These are phyloP conservation scores for Fusarium luffae DNA, from an alignment of 2,329 filamentous ascomycete genomes.

Conservation along the genomic window DNA sequence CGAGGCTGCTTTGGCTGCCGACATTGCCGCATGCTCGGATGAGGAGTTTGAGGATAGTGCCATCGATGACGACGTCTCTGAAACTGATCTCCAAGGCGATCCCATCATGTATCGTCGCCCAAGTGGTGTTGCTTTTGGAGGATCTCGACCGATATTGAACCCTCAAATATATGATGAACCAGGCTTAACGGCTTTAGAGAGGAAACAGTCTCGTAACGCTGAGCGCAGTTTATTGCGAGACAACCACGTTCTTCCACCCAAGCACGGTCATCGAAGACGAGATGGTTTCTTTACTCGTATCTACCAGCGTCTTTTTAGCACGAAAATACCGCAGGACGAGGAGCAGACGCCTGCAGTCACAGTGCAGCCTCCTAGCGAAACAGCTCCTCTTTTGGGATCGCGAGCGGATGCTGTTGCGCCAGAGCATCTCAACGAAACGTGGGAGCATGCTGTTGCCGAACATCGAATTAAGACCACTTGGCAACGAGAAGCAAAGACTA, in stretches of 20 bases:
- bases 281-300: conserved; percentile 53
- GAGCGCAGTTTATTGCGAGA: conserved; percentile 72
- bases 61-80: conserved; percentile 47
- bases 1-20: conserved; percentile 72
- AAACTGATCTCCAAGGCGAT: conserved; percentile 54
- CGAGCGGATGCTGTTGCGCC: conserved; percentile 56
- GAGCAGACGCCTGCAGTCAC: conserved; percentile 53
- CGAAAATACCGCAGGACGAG: conserved; percentile 56
- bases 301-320: conserved; percentile 66
- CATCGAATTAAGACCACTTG: conserved; percentile 90
- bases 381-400: conserved; percentile 54
- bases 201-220: conserved; percentile 66
- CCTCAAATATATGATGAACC: conserved; percentile 61
- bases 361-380: conserved; percentile 55
- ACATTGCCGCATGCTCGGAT: conserved; percentile 73
- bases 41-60: conserved; percentile 58
- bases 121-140: conserved; percentile 78
- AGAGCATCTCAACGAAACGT: conserved; percentile 75
- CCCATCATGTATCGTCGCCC: conserved; percentile 77
- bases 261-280: conserved; percentile 55
- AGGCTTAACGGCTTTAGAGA: conserved; percentile 65
- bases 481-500: conserved; percentile 87
- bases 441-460: conserved; percentile 85
- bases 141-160: conserved; percentile 75
- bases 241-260: conserved; percentile 73